Base-by-base conservation (phyloP, 192 early-diverging fungal species). In the Coemansia sp. region DNA sequence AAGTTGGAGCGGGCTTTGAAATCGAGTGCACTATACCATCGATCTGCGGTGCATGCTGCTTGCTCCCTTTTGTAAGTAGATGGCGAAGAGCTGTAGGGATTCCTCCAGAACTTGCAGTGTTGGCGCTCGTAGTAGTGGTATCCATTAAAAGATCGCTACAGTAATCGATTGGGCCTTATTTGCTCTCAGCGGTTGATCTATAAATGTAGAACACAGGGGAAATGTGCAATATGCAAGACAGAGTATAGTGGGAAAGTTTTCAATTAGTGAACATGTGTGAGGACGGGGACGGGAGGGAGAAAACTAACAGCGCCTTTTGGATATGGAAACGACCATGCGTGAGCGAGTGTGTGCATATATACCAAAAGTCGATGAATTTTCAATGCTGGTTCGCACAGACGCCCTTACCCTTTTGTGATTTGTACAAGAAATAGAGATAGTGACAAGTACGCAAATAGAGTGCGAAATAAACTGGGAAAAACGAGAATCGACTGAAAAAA, bases 41-140 rank as follows among this genome's bases (percentile, higher is more conserved):
- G 74, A 77, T 77, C 74, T 63, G 74, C 74, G 74, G 48, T 67
- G 67, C 68, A 67, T 70, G 63, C 56, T 76, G 67, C 37, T 59
- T 64, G 27, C 59, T 49, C 14, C 74, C 63, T 38, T 77, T 77
- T 25, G 57, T 64, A 37, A 77, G 74, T 38, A 77, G 68, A 53
- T 71, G 68, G 50, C 74, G 74, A 44, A 77, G 61, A 41, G 68
- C 74, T 37, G 67, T 60, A n/a, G 74, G 74, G 46, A 77, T 70
- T 43, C 56, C 68, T 24, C 21, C 53, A 19, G 53, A 42, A 44
- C 58, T 52, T 15, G 57, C 45, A 21, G 65, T 59, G 57, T 61
- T 59, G 34, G 18, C 52, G 57, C 49, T 63, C 27, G 59, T 49
- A 6, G 52, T 38, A 37, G 62, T 68, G 58, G 66, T 69, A 62